Percentiles rank a stretch among this genome's conserved stretches.
phyloP scores from a whole-genome alignment of 176 grass and related monocot species.

The Triticum aestivum region DNA sequence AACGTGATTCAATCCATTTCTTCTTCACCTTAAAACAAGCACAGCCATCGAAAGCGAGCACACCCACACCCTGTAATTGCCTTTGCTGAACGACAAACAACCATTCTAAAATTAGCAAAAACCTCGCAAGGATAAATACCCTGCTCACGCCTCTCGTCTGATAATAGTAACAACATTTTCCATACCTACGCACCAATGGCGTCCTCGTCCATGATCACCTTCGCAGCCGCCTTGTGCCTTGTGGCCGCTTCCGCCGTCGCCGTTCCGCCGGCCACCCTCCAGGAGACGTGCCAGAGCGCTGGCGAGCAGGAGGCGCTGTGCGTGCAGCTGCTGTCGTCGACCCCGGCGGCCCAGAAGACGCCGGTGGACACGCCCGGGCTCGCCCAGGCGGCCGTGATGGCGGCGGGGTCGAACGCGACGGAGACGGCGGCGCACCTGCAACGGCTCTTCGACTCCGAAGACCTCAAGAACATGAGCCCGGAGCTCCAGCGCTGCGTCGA shows the following conservation, averaged over 20 bases:
- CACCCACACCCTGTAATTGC: background rate
- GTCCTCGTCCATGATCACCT: background rate
- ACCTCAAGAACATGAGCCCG: background rate
- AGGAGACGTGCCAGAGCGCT: constrained; percentile 38
- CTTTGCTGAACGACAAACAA: background rate
- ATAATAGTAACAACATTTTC: background rate
- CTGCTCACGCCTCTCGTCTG: background rate
- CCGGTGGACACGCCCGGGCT: constrained; percentile 33
- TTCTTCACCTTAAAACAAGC: constrained; percentile 11
- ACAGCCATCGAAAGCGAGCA: background rate
- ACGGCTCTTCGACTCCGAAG: background rate
- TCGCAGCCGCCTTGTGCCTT: background rate
- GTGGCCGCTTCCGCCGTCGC: background rate
- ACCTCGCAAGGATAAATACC: background rate
- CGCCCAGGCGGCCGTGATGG: constrained; percentile 20
- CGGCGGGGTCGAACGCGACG: constrained; percentile 27
- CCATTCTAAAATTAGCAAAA: constrained; percentile 19
- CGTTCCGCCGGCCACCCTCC: constrained; percentile 10
- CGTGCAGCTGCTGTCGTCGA: constrained; percentile 23
- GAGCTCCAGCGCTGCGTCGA: constrained; percentile 42
- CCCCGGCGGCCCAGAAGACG: constrained; percentile 16
- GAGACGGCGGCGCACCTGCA: background rate
- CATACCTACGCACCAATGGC: constrained; percentile 32
- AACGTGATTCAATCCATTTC: background rate
- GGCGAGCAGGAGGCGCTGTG: constrained; percentile 35